phyloP scores from a whole-genome alignment of 495 filamentous ascomycete species.

The Schizothecium vesticola region DNA sequence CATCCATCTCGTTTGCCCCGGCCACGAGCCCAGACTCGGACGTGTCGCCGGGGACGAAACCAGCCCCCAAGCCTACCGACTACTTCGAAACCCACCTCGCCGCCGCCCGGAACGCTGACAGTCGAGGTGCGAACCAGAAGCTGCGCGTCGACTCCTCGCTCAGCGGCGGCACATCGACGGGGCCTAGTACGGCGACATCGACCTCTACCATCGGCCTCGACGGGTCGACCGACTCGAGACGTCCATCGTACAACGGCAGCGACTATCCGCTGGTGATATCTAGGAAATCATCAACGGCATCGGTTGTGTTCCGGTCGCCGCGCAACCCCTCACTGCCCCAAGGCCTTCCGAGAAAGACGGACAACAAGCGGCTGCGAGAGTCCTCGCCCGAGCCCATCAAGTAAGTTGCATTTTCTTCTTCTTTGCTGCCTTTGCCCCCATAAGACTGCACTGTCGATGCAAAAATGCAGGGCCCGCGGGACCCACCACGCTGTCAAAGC shows the following conservation, averaged over 20 bases:
- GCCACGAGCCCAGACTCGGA: conserved; percentile 36
- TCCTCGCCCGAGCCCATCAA: conserved; percentile 43
- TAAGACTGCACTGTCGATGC: background rate
- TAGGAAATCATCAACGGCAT: conserved; percentile 41
- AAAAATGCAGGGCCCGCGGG: background rate
- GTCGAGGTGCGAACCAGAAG: conserved; percentile 15
- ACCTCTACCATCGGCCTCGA: conserved; percentile 18
- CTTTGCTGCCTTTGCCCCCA: conserved; percentile 4
- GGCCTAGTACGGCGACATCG: conserved; percentile 20
- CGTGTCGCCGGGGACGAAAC: conserved; percentile 36
- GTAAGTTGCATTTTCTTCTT: conserved; percentile 31
- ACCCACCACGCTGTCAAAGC: background rate
- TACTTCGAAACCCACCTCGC: conserved; percentile 29
- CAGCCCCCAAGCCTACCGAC: conserved; percentile 23
- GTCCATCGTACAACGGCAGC: conserved; percentile 21
- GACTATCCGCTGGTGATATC: conserved; percentile 19
- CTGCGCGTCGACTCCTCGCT: conserved; percentile 8
- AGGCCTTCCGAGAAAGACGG: conserved; percentile 39
- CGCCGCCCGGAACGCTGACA: background rate
- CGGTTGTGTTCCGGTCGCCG: conserved; percentile 37
- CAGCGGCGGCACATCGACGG: conserved; percentile 16
- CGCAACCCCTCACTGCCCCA: conserved; percentile 42
- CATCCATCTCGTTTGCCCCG: conserved; percentile 16
- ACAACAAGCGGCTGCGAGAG: conserved; percentile 35
- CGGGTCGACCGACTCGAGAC: conserved; percentile 15